Conservation (phyloP, 345 rosid species). For the Excoecaria cochinchinensis region DNA sequence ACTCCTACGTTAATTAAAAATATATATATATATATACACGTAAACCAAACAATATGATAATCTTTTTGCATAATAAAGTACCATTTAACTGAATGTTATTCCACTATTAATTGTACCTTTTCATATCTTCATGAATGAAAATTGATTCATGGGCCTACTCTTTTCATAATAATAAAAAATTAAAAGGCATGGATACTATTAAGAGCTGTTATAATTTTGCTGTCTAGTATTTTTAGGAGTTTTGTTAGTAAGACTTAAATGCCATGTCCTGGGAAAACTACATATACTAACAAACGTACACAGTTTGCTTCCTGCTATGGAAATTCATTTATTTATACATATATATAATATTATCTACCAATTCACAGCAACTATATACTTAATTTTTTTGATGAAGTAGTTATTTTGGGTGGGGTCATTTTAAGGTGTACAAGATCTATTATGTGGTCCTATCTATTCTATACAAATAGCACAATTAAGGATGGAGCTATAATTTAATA, state of each 20-base stretch:
- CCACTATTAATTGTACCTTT: no score
- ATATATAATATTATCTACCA: not conserved
- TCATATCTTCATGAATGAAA: not conserved
- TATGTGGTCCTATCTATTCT: not conserved
- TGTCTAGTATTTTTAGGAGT: not conserved
- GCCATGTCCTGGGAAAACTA: not conserved
- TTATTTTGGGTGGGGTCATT: not conserved
- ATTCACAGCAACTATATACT: slow-evolving; percentile 1
- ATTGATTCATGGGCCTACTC: not conserved
- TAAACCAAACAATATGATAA: no score
- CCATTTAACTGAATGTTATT: no score
- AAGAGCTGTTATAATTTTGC: not conserved
- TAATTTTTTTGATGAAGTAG: not conserved
- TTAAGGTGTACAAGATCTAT: slow-evolving; percentile 5
- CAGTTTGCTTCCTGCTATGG: not conserved
- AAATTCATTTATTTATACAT: not conserved
- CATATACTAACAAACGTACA: not conserved
- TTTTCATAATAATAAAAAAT: not conserved
- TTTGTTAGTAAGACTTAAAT: not conserved
- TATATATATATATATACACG: no score
- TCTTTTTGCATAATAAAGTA: no score
- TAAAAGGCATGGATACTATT: not conserved
- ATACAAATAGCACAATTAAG: not conserved
- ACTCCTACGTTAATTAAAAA: no score
- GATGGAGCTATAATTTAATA: not conserved